Evolutionary conservation across 1,284 basidiomycete species (phyloP), one percentile per base, ranked within the genome.

Genomic region (Microbotryum saponariae): DNA sequence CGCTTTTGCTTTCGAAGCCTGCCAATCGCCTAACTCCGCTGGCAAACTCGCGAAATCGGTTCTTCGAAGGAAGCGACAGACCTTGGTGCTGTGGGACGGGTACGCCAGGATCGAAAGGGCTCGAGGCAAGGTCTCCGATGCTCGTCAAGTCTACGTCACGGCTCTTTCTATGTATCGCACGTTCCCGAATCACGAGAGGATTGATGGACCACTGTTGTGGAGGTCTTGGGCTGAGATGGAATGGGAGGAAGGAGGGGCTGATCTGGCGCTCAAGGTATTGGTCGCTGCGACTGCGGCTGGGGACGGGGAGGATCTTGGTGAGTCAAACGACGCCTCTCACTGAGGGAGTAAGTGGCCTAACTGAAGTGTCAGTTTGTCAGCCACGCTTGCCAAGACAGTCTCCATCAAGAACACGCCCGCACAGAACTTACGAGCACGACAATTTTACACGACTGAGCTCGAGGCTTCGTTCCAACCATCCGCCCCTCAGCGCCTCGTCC

Each of bases 141-240:
- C 90, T 6, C 81, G 91, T 18, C 90, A 90, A 69, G 82, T 96
- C 3, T 96, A 91, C 74, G 80, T 84, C 67, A 86, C 86, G 1
- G 77, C 77, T 5, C 65, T 80, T 2, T 74, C 74, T 18, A 72
- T 76, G 23, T 76, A 49, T 57, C 63, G 64, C 23, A 54, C 60
- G 21, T 61, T 68, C 42, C 27, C 49, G 29, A 58, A 53, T 44
- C 58, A 29, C 54, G 66, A 61, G 46, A 67, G 60, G 53, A 56
- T 63, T 57, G 65, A 65, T 48, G 64, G 61, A 37, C 66, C 60
- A 23, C 58, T 57, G 59, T 72, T 96, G 48, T 92, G 88, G 87
- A 88, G 86, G 78, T 83, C 87, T 54, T 96, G 90, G 89, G 88
- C 87, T 0, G 87, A 91, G 73, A 82, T 92, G 82, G 91, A 94